Base-by-base conservation (phyloP, 441 rosid genomes). In the Raphanus hybrid region DNA sequence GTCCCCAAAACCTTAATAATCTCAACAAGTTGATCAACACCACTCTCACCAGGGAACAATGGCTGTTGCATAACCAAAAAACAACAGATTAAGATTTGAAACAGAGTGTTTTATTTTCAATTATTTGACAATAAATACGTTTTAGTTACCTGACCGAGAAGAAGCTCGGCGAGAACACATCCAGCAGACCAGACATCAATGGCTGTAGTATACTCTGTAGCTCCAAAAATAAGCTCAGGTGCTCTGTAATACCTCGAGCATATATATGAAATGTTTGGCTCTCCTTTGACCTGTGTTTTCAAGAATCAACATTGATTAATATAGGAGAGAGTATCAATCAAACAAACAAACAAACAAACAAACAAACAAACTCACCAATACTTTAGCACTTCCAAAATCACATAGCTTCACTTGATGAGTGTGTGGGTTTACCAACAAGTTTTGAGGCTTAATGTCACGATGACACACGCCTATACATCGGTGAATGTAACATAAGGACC, bases 1-100 rank as follows among this genome's bases (percentile, higher is more conserved):
- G 99, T 95, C 67, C 99, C 99, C 83, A 95, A 82, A 80, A 95
- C 95, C 98, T 92, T 94, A 45, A 94, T 94, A 55, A 94, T 94
- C 80, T 94, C 99, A 35, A 94, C 99, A 59, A 94, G 99, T 87
- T 94, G 99, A 82, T 94, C 99, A 37, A 94, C 99, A 8, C 99
- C 98, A 60, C 98, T 92, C 83, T 94, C 99, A 71, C 99, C 99
- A 0, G 99, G 98, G 54, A 82, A 85, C 48, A 85, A 65, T 58
- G 87, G 87, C 87, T 85, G 82, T 27, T 3, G n/a, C 37, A 68
- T 52, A 1, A 75, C 26, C 63, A 18, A 70, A 41, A 58, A 20
- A 45, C 5, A 67, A 68, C 43, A 81, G 6, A 29, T 29, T 58
- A 64, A 3, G 12, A 7, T 55, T 43, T 34, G 4, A 45, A 45